Percentiles rank a stretch among this genome's conserved stretches.
These are phyloP conservation scores for Ceratocystis huliohia DNA, from an alignment of 2,329 filamentous ascomycete species.

Conservation along the genomic window DNA sequence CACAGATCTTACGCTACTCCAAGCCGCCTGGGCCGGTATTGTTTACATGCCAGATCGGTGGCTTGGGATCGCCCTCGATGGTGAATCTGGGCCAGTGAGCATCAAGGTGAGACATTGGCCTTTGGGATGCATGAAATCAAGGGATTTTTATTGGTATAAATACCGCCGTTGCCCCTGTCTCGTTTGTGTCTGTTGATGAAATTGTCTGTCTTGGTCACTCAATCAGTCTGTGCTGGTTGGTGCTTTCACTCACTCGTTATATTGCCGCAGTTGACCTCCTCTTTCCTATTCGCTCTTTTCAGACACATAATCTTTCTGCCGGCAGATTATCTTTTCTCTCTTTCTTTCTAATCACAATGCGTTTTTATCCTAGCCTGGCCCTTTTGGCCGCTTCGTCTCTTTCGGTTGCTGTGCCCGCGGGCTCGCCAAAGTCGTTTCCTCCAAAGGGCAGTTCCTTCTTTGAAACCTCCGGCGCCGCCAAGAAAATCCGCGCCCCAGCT, in stretches of 20 bases:
- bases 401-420: not conserved
- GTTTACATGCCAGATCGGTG: too few relatives aligned
- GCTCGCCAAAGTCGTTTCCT: not conserved
- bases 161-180: too few relatives aligned
- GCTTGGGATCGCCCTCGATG: too few relatives aligned
- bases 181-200: not conserved
- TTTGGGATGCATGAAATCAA: too few relatives aligned
- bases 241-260: not conserved
- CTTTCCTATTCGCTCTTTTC: not conserved
- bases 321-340: not conserved
- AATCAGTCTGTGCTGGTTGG: not conserved
- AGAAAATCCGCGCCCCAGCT: not conserved
- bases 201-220: not conserved
- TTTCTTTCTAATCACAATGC: not conserved
- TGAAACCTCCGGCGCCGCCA: not conserved
- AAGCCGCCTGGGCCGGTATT: not conserved
- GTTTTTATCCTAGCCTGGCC: not conserved
- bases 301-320: not conserved
- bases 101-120: too few relatives aligned
- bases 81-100: too few relatives aligned
- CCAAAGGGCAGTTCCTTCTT: constrained; percentile 4
- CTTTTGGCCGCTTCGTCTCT: constrained; percentile 1
- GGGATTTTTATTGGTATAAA: too few relatives aligned
- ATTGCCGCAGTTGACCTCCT: too few relatives aligned
- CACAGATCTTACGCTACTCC: not conserved